Conservation (phyloP, 2,329 filamentous ascomycete species). For the Fusarium coffeatum region DNA sequence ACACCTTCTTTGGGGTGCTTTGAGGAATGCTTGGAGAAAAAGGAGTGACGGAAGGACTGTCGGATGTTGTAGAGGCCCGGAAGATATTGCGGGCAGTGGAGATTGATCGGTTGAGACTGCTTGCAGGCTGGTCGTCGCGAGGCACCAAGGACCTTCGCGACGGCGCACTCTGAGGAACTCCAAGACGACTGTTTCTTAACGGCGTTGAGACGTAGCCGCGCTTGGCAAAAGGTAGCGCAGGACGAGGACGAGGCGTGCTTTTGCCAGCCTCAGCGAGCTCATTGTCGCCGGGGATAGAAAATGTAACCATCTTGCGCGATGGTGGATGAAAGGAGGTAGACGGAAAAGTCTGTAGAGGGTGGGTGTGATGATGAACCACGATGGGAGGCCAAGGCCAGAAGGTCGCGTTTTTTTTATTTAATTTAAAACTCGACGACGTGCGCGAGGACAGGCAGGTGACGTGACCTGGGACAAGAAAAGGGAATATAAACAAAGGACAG, state of each 20-base stretch:
- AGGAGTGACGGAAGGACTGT: slow-evolving; percentile 48
- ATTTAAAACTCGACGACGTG: slow-evolving; percentile 14
- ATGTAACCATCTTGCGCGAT: slow-evolving; percentile 52
- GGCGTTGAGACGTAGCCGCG: slow-evolving; percentile 57
- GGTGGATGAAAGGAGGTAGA: slow-evolving; percentile 7
- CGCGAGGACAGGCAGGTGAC: slow-evolving; percentile 8
- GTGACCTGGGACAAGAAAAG: slow-evolving; percentile 21
- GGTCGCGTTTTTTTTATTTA: slow-evolving; percentile 40
- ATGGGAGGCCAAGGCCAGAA: slow-evolving; percentile 28
- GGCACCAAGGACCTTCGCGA: slow-evolving; percentile 51
- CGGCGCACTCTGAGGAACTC: slow-evolving; percentile 54
- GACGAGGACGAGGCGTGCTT: slow-evolving; percentile 55
- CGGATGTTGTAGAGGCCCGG: slow-evolving; percentile 53
- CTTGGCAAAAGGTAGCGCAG: slow-evolving; percentile 58
- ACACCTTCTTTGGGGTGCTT: slow-evolving; percentile 61
- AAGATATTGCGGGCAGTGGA: slow-evolving; percentile 57
- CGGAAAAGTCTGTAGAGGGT: slow-evolving; percentile 17
- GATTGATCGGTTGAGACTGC: slow-evolving; percentile 52
- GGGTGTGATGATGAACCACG: slow-evolving; percentile 21
- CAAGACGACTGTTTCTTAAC: slow-evolving; percentile 51
- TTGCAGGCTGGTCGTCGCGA: slow-evolving; percentile 53
- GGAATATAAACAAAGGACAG: slow-evolving; percentile 19
- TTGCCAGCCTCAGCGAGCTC: slow-evolving; percentile 48
- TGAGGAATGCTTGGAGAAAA: slow-evolving; percentile 61
- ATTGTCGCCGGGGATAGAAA: slow-evolving; percentile 53